Base-by-base conservation (phyloP, 805 yeast species). In the Starmerella floricola region DNA sequence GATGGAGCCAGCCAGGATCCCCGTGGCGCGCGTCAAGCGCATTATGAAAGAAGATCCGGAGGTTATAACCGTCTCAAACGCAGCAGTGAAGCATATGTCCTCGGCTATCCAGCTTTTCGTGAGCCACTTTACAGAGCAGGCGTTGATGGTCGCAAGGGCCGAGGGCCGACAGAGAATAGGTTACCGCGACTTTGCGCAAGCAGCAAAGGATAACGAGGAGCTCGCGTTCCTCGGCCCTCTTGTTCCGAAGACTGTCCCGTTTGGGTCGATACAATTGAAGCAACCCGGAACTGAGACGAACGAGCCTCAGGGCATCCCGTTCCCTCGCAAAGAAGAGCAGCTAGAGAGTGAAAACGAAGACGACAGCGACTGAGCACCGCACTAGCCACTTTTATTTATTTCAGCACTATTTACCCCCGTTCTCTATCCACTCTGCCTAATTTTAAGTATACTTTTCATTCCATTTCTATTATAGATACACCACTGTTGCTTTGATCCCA, bases 21-120 rank as follows among this genome's bases (percentile, higher is more conserved):
- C 91, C 5, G 61, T 80, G 31, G 66, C 83, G 2, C 73, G 81
- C 49, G 74, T 82, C 50, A 79, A 79, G 54, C 70, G 77, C 51
- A 77, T 82, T 41, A 71, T 82, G 57, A 80, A 79, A 53, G 69
- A 78, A 56, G 93, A 82, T 56, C 83, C 85, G 13, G 86, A 78
- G 30, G 79, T 78, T 50, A 61, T 68, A 6, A 72, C 78, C 2
- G 75, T 83, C 2, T 74, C 85, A 2, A 78, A 73, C 43, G 66
- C 76, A 23, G 84, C 88, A 0, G 82, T 78, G n/a, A 78, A 74
- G 56, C 71, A 84, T 13, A 66, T 82, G 6, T 84, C 83, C 2
- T 68, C 79, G n/a, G 86, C 91, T 8, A 75, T 88, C 0, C 91
- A 82, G 53, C 61, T 79, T 18, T 82, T 82, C 55, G 68, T 81